Evolutionary conservation across 306 rosid genomes (phyloP).

Genomic region (Dicorynia guianensis): DNA sequence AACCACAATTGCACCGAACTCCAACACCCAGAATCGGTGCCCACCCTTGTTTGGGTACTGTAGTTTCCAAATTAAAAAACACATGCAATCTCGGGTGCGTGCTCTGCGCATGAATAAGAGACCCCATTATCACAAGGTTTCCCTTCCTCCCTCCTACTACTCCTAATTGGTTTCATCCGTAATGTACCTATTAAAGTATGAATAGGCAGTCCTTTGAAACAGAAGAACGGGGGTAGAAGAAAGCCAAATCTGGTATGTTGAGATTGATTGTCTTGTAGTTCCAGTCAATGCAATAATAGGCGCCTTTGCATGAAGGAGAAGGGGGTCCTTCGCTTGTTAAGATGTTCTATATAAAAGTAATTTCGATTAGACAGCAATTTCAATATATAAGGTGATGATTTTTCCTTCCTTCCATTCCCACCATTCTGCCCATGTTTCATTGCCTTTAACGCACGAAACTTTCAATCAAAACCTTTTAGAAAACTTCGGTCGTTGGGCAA

Average conservation of each 20-base stretch:
- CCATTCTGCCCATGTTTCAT: not conserved
- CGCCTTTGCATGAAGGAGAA: constrained; percentile 48
- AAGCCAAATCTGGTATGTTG: constrained; percentile 47
- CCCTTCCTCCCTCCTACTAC: not conserved
- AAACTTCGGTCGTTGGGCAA: constrained; percentile 38
- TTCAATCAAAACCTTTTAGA: constrained; percentile 38
- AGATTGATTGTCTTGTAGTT: constrained; percentile 69
- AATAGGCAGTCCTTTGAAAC: constrained; percentile 25
- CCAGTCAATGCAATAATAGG: constrained; percentile 54
- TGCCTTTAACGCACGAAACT: constrained; percentile 55
- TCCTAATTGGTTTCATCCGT: constrained; percentile 3
- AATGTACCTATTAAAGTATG: constrained; percentile 31
- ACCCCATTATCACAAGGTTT: constrained; percentile 29
- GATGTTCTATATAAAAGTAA: constrained; percentile 39
- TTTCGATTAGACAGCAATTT: constrained; percentile 39
- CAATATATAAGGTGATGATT: constrained; percentile 23
- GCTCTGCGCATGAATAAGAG: constrained; percentile 50
- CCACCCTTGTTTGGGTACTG: constrained; percentile 73
- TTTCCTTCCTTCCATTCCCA: constrained; percentile 23
- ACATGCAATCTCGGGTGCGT: constrained; percentile 70
- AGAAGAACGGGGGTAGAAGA: constrained; percentile 40
- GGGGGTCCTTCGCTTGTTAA: constrained; percentile 61
- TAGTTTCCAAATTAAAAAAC: constrained; percentile 95
- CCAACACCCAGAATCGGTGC: constrained; percentile 71
- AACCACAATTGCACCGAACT: constrained; percentile 91